Percentiles rank a stretch among this genome's conserved stretches.
phyloP scores from a whole-genome alignment of 768 basidiomycete genomes.

The Epithele typhae region DNA sequence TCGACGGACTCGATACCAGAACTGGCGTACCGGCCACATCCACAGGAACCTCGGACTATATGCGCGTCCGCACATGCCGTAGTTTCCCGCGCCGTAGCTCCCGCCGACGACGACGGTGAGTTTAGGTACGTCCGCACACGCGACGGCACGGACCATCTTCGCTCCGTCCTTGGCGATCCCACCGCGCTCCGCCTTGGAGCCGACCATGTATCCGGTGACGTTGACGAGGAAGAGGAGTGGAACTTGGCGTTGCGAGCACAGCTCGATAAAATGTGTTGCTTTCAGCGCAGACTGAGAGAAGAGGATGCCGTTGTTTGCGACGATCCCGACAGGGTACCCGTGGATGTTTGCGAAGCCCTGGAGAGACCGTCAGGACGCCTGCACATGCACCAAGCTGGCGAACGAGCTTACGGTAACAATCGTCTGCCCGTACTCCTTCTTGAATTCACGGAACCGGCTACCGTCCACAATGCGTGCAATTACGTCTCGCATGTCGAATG shows the following conservation, averaged over 20 bases:
- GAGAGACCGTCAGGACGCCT: too few relatives aligned
- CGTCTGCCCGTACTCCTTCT: conserved; percentile 90
- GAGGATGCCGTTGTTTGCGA: conserved; percentile 92
- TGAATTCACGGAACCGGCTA: conserved; percentile 90
- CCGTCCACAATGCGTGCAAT: conserved; percentile 91
- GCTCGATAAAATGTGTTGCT: conserved; percentile 91
- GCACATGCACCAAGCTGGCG: too few relatives aligned
- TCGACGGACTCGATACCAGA: background rate
- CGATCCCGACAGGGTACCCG: conserved; percentile 86
- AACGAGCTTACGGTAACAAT: conserved; percentile 70
- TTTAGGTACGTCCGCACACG: conserved; percentile 92
- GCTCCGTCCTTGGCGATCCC: conserved; percentile 96
- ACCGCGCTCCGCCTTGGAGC: conserved; percentile 89
- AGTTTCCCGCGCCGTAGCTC: conserved; percentile 93
- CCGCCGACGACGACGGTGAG: conserved; percentile 91
- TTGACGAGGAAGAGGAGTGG: conserved; percentile 93
- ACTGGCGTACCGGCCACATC: conserved; percentile 95
- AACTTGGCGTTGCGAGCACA: conserved; percentile 88
- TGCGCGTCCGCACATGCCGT: conserved; percentile 94
- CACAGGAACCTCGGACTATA: conserved; percentile 94
- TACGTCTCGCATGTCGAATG: conserved; percentile 92
- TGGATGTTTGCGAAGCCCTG: conserved; percentile 88
- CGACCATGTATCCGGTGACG: conserved; percentile 98
- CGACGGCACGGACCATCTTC: conserved; percentile 95
- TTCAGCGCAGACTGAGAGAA: conserved; percentile 93